A percentile compares a stretch with the other conserved stretches of the same genome.
Conservation (phyloP, 2,329 filamentous ascomycete genomes). For the Talaromyces sp. region DNA sequence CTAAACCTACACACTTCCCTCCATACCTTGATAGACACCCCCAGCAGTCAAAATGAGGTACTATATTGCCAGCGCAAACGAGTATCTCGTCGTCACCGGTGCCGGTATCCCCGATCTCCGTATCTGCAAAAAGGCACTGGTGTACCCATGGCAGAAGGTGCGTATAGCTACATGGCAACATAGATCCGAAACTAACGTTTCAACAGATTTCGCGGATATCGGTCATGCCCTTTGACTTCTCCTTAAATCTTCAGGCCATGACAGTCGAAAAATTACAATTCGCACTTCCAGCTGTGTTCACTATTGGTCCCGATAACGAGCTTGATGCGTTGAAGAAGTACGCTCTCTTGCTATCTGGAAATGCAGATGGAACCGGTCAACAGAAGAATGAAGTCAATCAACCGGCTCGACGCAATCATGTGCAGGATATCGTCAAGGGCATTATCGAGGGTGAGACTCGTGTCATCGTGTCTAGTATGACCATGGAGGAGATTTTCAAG, state of each 20-base stretch:
- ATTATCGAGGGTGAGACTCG: constrained; percentile 87
- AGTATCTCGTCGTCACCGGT: constrained; percentile 85
- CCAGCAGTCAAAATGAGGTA: constrained; percentile 48
- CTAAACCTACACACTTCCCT: not conserved
- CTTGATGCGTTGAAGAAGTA: constrained; percentile 70
- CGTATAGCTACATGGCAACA: not conserved
- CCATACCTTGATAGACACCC: not conserved
- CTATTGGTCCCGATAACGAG: constrained; percentile 73
- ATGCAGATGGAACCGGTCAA: constrained; percentile 44
- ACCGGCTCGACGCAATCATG: constrained; percentile 54
- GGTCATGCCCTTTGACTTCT: constrained; percentile 62
- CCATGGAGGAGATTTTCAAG: constrained; percentile 86
- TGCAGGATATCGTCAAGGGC: constrained; percentile 80
- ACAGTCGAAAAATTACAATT: constrained; percentile 84
- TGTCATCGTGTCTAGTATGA: constrained; percentile 78
- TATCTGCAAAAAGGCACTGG: constrained; percentile 72
- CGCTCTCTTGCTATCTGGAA: constrained; percentile 68
- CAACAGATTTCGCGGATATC: constrained; percentile 34
- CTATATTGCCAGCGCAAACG: constrained; percentile 66
- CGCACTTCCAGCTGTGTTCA: constrained; percentile 76
- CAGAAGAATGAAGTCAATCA: constrained; percentile 35
- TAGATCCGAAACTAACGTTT: not conserved
- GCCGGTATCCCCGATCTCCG: constrained; percentile 67
- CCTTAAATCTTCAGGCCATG: constrained; percentile 79
- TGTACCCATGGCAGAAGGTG: constrained; percentile 64